Conservation (phyloP, 2,329 filamentous ascomycete species). For the Cercospora sesami region DNA sequence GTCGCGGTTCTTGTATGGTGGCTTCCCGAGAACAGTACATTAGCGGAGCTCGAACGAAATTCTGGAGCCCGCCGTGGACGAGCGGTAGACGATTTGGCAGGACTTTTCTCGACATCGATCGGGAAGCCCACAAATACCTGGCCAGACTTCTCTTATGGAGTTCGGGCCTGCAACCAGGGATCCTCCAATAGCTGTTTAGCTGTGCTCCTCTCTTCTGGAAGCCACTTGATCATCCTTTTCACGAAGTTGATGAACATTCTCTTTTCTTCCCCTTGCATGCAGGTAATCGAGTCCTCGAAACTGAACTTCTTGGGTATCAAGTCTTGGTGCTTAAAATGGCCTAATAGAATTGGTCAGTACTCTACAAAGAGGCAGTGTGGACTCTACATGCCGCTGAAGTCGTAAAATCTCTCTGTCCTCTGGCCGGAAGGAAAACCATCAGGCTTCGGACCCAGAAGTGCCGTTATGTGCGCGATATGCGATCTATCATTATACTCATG, state of each 20-base stretch:
- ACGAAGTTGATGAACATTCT: conserved; percentile 40
- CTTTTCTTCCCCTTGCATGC: conserved; percentile 33
- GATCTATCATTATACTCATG: conserved; percentile 16
- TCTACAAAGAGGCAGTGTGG: not conserved
- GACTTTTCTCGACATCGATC: too few relatives aligned
- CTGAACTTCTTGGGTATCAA: not conserved
- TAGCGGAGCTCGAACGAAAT: too few relatives aligned
- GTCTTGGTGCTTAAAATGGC: not conserved
- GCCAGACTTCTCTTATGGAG: not conserved
- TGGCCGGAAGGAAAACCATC: not conserved
- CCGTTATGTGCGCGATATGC: conserved; percentile 19
- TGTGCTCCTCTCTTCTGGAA: conserved; percentile 42
- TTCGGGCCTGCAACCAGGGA: conserved; percentile 35
- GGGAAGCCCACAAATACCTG: not conserved
- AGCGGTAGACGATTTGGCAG: too few relatives aligned
- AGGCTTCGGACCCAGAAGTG: conserved; percentile 6
- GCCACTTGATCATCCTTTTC: conserved; percentile 43
- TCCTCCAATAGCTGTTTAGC: conserved; percentile 42
- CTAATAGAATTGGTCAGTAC: not conserved
- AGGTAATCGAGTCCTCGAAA: conserved; percentile 1
- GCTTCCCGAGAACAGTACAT: too few relatives aligned
- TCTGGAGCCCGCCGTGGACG: too few relatives aligned
- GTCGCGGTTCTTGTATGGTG: too few relatives aligned
- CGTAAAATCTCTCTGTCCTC: not conserved
- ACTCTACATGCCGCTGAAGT: not conserved